phyloP scores from a whole-genome alignment of 208 protist genomes.

The Acanthamoeba triangularis region DNA sequence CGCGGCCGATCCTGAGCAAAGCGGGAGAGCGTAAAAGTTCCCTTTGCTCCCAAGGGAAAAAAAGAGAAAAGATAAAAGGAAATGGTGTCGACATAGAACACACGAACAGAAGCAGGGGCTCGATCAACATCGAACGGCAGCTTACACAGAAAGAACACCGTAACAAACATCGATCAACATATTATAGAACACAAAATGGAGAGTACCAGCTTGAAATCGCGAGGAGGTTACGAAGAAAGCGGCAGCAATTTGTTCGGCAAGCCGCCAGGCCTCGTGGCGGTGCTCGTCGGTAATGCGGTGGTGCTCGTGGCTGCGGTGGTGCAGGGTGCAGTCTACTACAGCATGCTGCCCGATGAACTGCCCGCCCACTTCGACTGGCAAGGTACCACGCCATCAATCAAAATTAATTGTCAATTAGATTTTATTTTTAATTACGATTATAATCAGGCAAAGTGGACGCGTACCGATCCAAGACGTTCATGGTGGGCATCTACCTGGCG shows the following conservation, averaged over 20 bases:
- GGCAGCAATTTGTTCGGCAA: neutral
- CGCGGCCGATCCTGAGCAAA: too few relatives aligned
- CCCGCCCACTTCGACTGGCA: neutral
- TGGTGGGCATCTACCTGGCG: neutral
- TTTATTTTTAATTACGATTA: neutral
- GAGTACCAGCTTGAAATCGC: neutral
- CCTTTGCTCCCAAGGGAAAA: too few relatives aligned
- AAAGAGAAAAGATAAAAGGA: too few relatives aligned
- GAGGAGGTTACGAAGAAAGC: neutral
- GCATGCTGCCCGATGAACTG: neutral
- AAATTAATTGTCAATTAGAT: neutral
- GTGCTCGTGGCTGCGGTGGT: neutral
- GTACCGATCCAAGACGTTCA: neutral
- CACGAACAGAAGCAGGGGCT: too few relatives aligned
- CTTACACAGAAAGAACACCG: too few relatives aligned
- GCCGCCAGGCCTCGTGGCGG: neutral
- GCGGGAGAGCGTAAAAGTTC: too few relatives aligned
- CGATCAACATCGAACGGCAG: too few relatives aligned
- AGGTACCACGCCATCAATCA: neutral
- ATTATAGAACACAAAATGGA: neutral
- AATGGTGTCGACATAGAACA: too few relatives aligned
- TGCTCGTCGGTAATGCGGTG: neutral
- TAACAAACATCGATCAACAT: neutral
- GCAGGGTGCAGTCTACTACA: constrained; percentile 12
- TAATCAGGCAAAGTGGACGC: constrained; percentile 9